A percentile compares a stretch with the other conserved stretches of the same genome.
These are phyloP conservation scores for Camellia lanceoleosa DNA, from an alignment of 148 eudicot genomes.

Conservation along the genomic window DNA sequence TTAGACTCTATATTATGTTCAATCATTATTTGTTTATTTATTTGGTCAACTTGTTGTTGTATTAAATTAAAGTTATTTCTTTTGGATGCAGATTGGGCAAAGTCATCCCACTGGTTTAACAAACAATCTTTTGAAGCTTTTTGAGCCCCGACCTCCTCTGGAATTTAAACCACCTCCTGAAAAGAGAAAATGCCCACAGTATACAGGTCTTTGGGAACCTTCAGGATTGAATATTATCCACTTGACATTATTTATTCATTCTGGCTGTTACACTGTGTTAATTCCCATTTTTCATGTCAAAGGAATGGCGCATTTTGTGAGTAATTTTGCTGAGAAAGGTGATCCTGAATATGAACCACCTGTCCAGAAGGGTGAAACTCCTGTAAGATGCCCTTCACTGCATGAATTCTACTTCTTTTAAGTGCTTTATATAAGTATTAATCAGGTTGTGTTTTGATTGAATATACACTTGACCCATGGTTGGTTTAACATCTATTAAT, in stretches of 20 bases:
- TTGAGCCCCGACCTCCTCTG: conserved; percentile 90
- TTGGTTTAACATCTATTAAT: background rate
- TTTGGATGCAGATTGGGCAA: conserved; percentile 67
- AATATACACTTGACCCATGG: background rate
- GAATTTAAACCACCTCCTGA: conserved; percentile 90
- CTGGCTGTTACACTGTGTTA: background rate
- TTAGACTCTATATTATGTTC: background rate
- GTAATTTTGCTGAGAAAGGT: conserved; percentile 75
- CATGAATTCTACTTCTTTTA: background rate
- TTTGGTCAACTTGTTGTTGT: background rate
- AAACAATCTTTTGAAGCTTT: conserved; percentile 70
- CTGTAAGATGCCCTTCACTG: conserved; percentile 42
- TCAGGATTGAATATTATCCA: background rate
- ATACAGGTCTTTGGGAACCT: conserved; percentile 51
- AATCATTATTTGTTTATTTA: background rate
- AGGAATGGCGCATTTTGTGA: conserved; percentile 93
- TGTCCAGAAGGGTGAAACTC: conserved; percentile 70
- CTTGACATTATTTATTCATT: background rate
- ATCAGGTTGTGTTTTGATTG: background rate
- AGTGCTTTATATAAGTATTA: background rate
- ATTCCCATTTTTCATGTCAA: background rate
- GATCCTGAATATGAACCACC: conserved; percentile 95
- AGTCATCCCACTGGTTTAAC: conserved; percentile 97
- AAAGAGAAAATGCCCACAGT: conserved; percentile 89
- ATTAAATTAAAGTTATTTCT: background rate